Evolutionary conservation across 148 eudicot genomes (phyloP), one percentile per base, ranked within the genome.

Genomic region (Rhododendron williamsianum): DNA sequence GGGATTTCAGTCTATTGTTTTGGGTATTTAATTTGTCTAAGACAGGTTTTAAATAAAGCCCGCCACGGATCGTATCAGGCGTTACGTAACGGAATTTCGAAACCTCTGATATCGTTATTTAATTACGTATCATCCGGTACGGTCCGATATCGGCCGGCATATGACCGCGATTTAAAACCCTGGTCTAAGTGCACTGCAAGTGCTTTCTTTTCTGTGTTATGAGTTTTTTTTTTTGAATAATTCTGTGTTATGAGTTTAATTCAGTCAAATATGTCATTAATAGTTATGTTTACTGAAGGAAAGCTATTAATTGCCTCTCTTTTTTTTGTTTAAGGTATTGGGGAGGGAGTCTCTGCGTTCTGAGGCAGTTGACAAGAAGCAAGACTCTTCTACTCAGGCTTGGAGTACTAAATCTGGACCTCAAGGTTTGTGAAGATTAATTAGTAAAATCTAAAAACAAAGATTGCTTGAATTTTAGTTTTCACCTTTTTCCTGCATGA

Each of bases 371-470:
- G 82, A 65, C 30, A 86, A 63, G 73, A 78, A 83, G 88, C 77
- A 76, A 33, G 65, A 36, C 85, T 78, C 78, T 65, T 69, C 56
- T 38, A 49, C n/a, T 51, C 72, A 84, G 35, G 81, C 38, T 84
- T 76, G 54, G 73, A 56, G 58, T 35, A 43, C 25, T 36, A 84
- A 84, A 84, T 45, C 51, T 56, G 86, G 81, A 84, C 10, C 25
- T 77, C 80, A 84, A 83, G 86, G 88, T 87, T 63, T 78, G 79
- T 35, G 72, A 51, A 83, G 35, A 27, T 33, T 86, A 56, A 81
- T 0, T 52, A 54, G 9, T 46, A 9, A 15, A 54, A n/a, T 36
- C 13, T 38, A 19, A 8, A 80, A 54, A 36, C 58, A 27, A 27
- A 7, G 48, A 12, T 23, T 35, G 23, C 36, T 35, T 2, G 9